Evolutionary conservation across 2,329 filamentous ascomycete genomes (phyloP), one percentile per base, ranked within the genome.

Genomic region (Fusarium chaquense): DNA sequence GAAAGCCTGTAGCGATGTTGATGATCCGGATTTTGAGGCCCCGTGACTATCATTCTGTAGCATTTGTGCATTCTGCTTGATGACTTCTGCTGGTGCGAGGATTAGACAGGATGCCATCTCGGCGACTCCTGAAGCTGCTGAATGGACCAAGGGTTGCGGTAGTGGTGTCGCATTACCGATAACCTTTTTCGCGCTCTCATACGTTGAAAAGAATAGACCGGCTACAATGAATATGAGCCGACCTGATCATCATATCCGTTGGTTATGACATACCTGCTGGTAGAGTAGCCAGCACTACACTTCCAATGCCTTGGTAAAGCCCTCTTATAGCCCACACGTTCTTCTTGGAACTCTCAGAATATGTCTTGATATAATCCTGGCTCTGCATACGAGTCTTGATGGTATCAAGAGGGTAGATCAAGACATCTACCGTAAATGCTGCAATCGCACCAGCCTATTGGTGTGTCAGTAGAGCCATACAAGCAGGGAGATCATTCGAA

Each of bases 1-100:
- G 67, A 88, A 78, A 1, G 84, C 83, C 61, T 81, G 78, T n/a
- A 86, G 73, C 1, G 85, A 87, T 1, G 83, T 84, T 6, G 80
- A 82, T 22, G 67, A 55, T 11, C 56, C 53, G 32, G 47, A 56
- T 33, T 28, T 40, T 41, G 35, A 53, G 18, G 62, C 71, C 24
- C 67, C 38, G 36, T 38, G 40, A 69, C 44, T 62, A 65, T 62
- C 72, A 18, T 66, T 75, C 33, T 75, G 83, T 1, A 96, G 83
- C 86, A 97, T 94, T 79, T 97, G 94, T 0, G 94, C 93, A 79
- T 97, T 97, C 77, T 97, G 94, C 81, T 98, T 97, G 68, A 97
- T 88, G 10, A 97, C 93, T 78, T 97, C 94, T 16, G 93, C 93
- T 0, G 94, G 94, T 0, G 94, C 95, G 36, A 97, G 87, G 65